Evolutionary conservation across 2,329 filamentous ascomycete genomes (phyloP).

Genomic region (Fusarium dimerum): DNA sequence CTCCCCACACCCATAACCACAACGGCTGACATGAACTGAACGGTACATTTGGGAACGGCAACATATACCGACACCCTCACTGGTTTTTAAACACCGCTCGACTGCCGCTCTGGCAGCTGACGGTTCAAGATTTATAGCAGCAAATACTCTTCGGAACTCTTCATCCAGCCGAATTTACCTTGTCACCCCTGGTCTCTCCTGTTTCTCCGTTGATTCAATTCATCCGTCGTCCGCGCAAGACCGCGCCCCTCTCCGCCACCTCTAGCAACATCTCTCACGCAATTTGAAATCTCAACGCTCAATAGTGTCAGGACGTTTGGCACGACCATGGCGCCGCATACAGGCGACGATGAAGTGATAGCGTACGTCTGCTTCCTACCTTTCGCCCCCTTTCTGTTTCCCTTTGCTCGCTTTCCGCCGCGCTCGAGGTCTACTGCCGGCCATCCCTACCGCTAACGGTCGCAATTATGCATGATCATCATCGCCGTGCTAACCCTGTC

Average conservation of each 20-base stretch:
- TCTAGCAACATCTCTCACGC: not conserved
- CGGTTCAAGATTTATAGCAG: not conserved
- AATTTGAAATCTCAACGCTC: not conserved
- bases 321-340: slow-evolving; percentile 23
- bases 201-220: not conserved
- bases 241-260: slow-evolving; percentile 4
- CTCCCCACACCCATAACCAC: too few species aligned
- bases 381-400: not conserved
- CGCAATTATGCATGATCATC: not conserved
- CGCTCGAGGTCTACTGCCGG: not conserved
- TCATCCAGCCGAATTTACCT: not conserved
- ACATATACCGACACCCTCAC: not conserved
- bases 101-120: slow-evolving; percentile 6
- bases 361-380: slow-evolving; percentile 18
- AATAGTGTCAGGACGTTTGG: not conserved
- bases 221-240: not conserved
- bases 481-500: slow-evolving; percentile 14
- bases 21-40: too few species aligned
- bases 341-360: slow-evolving; percentile 29
- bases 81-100: slow-evolving; percentile 4
- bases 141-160: not conserved
- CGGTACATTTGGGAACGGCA: too few species aligned
- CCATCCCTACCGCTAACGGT: not conserved
- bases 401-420: not conserved
- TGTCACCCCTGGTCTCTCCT: not conserved